Evolutionary conservation across 306 rosid species (phyloP).

Genomic region (Cyclanthera cordifolia): DNA sequence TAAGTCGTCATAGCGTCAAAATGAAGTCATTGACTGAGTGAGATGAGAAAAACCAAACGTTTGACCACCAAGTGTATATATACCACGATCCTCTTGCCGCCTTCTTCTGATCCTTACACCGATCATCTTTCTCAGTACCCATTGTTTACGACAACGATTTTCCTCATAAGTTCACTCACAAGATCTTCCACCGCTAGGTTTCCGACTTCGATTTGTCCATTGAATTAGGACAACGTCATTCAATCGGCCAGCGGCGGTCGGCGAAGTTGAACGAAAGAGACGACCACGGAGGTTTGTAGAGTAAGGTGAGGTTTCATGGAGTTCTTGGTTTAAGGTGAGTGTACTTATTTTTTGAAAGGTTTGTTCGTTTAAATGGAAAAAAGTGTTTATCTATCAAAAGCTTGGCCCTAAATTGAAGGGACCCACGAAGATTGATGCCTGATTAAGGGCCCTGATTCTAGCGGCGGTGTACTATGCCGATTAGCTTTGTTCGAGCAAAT

Average conservation of each 20-base stretch:
- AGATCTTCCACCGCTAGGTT: too few species aligned
- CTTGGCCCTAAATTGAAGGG: conserved; percentile 5
- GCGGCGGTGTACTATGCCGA: conserved; percentile 4
- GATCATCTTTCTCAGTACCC: neutral
- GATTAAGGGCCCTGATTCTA: conserved; percentile 35
- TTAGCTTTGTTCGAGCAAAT: neutral
- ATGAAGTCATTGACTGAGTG: neutral
- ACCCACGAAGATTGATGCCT: conserved; percentile 12
- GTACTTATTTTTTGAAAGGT: neutral
- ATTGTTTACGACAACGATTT: neutral
- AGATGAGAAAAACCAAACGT: neutral
- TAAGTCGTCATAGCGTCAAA: neutral
- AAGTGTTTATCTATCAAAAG: neutral
- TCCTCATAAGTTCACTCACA: too few species aligned
- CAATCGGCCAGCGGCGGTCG: neutral
- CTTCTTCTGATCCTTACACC: neutral
- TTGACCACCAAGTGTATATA: neutral
- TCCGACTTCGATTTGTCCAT: neutral
- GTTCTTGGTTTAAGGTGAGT: conserved; percentile 3
- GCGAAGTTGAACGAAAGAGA: neutral
- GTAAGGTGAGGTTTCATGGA: neutral
- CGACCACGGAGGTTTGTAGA: neutral
- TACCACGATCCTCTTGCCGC: neutral
- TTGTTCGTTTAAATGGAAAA: neutral
- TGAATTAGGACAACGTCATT: too few species aligned